A percentile compares a stretch with the other conserved stretches of the same genome.
phyloP scores from a whole-genome alignment of 2,329 filamentous ascomycete genomes.

The Nemania diffusa region DNA sequence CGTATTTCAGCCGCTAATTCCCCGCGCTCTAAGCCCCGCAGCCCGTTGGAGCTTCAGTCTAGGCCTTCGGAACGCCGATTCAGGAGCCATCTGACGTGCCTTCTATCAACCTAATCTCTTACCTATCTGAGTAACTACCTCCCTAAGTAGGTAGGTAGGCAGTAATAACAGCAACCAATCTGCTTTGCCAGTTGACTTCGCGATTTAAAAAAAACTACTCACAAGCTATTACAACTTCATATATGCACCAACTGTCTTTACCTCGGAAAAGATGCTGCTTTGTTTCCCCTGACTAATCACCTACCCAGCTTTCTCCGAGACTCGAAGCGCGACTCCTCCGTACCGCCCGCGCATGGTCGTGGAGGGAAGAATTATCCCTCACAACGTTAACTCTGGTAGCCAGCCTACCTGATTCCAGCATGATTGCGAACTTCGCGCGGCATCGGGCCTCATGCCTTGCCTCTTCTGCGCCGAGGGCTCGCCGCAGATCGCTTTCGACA shows the following conservation, averaged over 20 bases:
- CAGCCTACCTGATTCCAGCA: conserved; percentile 31
- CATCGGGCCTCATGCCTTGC: conserved; percentile 36
- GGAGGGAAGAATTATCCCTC: conserved; percentile 23
- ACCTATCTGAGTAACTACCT: too few relatives aligned
- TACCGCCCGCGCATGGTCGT: conserved; percentile 24
- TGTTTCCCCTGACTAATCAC: conserved; percentile 3
- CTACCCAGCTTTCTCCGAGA: background rate
- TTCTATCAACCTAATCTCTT: too few relatives aligned
- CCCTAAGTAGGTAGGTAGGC: background rate
- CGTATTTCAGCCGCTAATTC: conserved; percentile 32
- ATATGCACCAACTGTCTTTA: background rate
- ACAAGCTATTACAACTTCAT: background rate
- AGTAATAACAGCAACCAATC: conserved; percentile 13
- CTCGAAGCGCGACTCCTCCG: conserved; percentile 7
- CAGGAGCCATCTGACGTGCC: conserved; percentile 21
- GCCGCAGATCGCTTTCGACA: conserved; percentile 45
- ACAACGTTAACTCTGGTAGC: conserved; percentile 19
- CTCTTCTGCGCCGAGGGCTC: conserved; percentile 28
- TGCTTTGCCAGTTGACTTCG: background rate
- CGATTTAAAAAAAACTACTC: conserved; percentile 1
- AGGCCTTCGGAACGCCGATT: conserved; percentile 27
- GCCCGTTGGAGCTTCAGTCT: conserved; percentile 23
- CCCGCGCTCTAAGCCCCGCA: conserved; percentile 33
- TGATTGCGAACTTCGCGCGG: conserved; percentile 42
- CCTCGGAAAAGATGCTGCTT: conserved; percentile 1